These are phyloP conservation scores for Entrophospora sp. DNA, from an alignment of 192 early-diverging fungal genomes.

Conservation along the genomic window DNA sequence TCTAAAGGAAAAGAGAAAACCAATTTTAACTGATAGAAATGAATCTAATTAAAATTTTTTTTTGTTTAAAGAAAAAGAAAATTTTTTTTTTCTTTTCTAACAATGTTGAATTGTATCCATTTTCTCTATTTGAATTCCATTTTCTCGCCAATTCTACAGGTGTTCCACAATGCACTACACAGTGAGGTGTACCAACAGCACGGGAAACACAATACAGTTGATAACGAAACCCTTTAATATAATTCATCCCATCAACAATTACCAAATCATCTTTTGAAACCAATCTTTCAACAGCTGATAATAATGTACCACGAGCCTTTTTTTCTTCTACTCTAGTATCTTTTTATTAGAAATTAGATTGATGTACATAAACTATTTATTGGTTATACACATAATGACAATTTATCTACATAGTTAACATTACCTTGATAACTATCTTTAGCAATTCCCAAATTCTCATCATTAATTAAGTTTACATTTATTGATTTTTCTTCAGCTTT, in stretches of 20 bases:
- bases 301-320: constrained; percentile 68
- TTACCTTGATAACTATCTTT: constrained; percentile 56
- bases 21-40: too few species aligned
- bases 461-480: constrained; percentile 68
- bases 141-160: constrained; percentile 41
- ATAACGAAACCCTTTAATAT: constrained; percentile 98
- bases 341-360: not conserved
- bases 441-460: constrained; percentile 58
- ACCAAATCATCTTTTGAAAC: constrained; percentile 79
- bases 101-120: constrained; percentile 37
- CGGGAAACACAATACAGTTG: constrained; percentile 88
- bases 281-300: constrained; percentile 84
- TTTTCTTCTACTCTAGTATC: constrained; percentile 69
- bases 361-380: too few species aligned
- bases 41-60: too few species aligned
- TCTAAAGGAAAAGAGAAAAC: too few species aligned
- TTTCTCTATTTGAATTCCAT: constrained; percentile 41
- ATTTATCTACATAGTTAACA: constrained; percentile 20
- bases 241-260: constrained; percentile 91
- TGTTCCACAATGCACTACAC: constrained; percentile 66
- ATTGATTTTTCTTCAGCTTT: constrained; percentile 23
- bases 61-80: not conserved
- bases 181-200: constrained; percentile 78
- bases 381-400: too few species aligned
- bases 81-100: constrained; percentile 23